Conservation (phyloP, 1,284 basidiomycete genomes). For the Microstroma glucosiphilum region DNA sequence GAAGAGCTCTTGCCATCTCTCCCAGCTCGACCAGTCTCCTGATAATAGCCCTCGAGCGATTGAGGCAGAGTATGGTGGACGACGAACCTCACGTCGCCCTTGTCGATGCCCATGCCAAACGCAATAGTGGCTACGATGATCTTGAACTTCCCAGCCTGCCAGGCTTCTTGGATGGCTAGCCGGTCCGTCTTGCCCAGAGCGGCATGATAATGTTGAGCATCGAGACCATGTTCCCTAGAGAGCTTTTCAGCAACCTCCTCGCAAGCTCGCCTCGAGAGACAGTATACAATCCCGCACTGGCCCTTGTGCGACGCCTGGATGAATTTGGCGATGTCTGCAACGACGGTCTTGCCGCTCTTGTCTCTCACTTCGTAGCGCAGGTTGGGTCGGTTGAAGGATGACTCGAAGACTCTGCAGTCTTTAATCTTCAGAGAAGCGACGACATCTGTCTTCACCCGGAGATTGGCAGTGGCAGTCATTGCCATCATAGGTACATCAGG, state of each 20-base stretch:
- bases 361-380: conserved; percentile 68
- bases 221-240: conserved; percentile 59
- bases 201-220: conserved; percentile 81
- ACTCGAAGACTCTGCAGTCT: conserved; percentile 55
- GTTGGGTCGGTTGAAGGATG: conserved; percentile 90
- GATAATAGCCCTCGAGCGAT: conserved; percentile 67
- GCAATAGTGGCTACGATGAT: conserved; percentile 80
- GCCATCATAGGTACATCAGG: conserved; percentile 86
- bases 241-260: conserved; percentile 71
- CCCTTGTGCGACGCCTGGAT: conserved; percentile 61
- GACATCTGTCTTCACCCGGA: conserved; percentile 71
- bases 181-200: conserved; percentile 65
- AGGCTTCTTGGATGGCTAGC: conserved; percentile 62
- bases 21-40: conserved; percentile 79
- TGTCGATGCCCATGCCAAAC: conserved; percentile 98
- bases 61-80: conserved; percentile 68
- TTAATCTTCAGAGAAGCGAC: conserved; percentile 63
- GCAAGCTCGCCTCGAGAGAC: conserved; percentile 65
- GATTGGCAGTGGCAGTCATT: conserved; percentile 85
- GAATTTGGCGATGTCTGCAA: conserved; percentile 66
- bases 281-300: conserved; percentile 83
- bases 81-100: conserved; percentile 71
- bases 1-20: conserved; percentile 61
- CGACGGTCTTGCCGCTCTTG: conserved; percentile 55
- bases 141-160: conserved; percentile 67